phyloP scores from a whole-genome alignment of 345 rosid genomes.

The Heritiera littoralis region DNA sequence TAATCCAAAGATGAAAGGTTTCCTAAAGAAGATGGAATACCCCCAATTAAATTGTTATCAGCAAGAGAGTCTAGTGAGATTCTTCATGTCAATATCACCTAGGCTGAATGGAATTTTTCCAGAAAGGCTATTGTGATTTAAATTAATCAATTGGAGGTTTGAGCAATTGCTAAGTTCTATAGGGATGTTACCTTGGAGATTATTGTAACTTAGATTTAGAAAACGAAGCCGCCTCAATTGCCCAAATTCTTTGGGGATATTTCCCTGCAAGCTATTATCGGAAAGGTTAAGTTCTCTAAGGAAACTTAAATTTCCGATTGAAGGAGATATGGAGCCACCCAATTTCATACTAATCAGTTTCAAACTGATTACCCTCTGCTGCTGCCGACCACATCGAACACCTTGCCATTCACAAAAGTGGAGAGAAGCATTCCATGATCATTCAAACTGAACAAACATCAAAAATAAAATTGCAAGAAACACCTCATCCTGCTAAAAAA shows the following conservation, averaged over 20 bases:
- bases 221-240: no score
- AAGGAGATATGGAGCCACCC: background rate
- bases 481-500: slow-evolving; percentile 5
- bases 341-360: background rate
- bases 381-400: slow-evolving; percentile 19
- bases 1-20: no score
- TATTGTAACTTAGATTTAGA: no score
- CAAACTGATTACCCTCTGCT: slow-evolving; percentile 20
- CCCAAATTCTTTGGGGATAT: background rate
- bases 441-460: slow-evolving; percentile 9
- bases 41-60: background rate
- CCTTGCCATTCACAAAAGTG: slow-evolving; percentile 31
- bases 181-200: background rate
- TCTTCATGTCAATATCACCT: background rate
- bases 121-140: background rate
- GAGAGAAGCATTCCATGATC: slow-evolving; percentile 6
- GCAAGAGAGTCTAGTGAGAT: background rate
- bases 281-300: background rate
- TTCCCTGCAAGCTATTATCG: slow-evolving; percentile 9
- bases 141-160: background rate
- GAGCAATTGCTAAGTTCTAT: background rate
- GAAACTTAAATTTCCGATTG: background rate
- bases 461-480: slow-evolving; percentile 3
- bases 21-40: background rate
- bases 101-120: background rate